Percentiles rank a stretch among this genome's conserved stretches.
phyloP scores from a whole-genome alignment of 805 yeast genomes.

The Ogataea corticis region DNA sequence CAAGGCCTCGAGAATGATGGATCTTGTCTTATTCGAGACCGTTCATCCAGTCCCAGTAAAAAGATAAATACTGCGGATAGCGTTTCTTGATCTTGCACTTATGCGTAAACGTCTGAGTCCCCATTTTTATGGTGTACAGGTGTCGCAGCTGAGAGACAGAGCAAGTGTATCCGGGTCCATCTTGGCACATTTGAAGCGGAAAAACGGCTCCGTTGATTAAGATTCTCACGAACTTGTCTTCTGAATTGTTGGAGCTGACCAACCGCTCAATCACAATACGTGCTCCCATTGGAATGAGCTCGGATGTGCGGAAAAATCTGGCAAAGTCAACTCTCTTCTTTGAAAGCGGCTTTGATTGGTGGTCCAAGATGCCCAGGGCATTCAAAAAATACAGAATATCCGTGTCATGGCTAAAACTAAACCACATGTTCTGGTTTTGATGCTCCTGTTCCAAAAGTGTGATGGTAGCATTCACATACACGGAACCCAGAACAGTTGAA shows the following conservation, averaged over 20 bases:
- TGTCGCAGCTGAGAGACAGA: conserved; percentile 13
- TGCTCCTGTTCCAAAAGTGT: conserved; percentile 25
- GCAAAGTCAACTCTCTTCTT: conserved; percentile 43
- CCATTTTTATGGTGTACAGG: conserved; percentile 13
- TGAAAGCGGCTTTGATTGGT: conserved; percentile 38
- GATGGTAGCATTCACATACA: conserved; percentile 50
- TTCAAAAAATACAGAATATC: conserved; percentile 61
- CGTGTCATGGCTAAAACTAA: conserved; percentile 76
- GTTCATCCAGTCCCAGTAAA: conserved; percentile 31
- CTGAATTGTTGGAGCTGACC: conserved; percentile 10
- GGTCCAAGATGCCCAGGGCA: conserved; percentile 59
- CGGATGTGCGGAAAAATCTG: conserved; percentile 42
- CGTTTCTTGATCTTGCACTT: conserved; percentile 19
- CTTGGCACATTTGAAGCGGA: conserved; percentile 47
- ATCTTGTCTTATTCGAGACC: too few relatives aligned
- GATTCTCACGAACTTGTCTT: conserved; percentile 43
- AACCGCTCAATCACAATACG: conserved; percentile 52
- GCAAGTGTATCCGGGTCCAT: conserved; percentile 60
- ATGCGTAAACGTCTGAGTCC: conserved; percentile 8
- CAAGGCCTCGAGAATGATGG: too few relatives aligned
- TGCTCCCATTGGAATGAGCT: conserved; percentile 60
- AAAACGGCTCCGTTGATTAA: conserved; percentile 56
- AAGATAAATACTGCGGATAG: conserved; percentile 22
- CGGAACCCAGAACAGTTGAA: conserved; percentile 60
- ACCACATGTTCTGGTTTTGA: conserved; percentile 46